Percentiles rank a stretch among this genome's conserved stretches.
Conservation (phyloP, 768 basidiomycete genomes). For the Lactarius deliciosus region DNA sequence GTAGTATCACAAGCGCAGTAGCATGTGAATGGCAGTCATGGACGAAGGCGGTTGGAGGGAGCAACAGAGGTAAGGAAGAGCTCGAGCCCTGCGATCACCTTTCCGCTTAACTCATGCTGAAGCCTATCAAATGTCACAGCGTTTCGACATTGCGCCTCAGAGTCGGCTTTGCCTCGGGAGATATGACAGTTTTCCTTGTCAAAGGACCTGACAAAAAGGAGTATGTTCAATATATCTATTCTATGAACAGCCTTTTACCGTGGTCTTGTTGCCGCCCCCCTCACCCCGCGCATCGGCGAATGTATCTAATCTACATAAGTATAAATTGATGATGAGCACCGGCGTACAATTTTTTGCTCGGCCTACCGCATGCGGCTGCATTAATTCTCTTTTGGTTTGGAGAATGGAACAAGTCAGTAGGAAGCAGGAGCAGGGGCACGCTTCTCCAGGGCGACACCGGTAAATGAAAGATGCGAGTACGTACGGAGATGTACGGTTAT, state of each 20-base stretch:
- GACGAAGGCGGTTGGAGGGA: too few relatives aligned
- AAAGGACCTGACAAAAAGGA: not conserved
- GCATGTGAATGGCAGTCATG: not conserved
- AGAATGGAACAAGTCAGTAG: not conserved
- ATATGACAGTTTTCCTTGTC: not conserved
- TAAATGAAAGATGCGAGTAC: not conserved
- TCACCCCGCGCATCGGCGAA: not conserved
- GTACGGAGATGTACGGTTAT: conserved; percentile 2
- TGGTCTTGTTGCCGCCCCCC: not conserved
- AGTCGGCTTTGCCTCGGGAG: not conserved
- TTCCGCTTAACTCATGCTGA: not conserved
- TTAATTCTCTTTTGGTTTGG: not conserved
- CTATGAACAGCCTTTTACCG: not conserved
- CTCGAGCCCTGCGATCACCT: not conserved
- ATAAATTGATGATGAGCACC: not conserved
- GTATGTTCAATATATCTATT: not conserved
- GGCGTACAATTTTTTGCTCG: too few relatives aligned
- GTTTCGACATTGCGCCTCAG: not conserved
- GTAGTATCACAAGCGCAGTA: not conserved
- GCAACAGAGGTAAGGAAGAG: not conserved
- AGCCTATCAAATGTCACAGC: not conserved
- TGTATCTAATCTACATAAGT: not conserved
- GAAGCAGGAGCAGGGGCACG: not conserved
- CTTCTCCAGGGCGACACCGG: not conserved
- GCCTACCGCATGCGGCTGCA: not conserved